Base-by-base conservation (phyloP, 2,329 filamentous ascomycete genomes). In the Aspergillus sp. region DNA sequence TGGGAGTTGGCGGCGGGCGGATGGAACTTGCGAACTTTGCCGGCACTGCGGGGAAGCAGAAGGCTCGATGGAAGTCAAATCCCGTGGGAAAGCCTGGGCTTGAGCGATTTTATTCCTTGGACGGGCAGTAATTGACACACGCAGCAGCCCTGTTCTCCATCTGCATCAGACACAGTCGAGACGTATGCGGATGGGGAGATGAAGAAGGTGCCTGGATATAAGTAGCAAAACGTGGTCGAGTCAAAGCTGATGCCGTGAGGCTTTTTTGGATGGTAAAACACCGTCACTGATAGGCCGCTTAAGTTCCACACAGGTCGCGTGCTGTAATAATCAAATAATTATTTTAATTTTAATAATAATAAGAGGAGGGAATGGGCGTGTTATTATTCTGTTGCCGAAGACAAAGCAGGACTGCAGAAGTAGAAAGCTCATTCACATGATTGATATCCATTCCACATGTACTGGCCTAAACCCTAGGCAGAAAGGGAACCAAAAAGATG, bases 291-390 rank as follows among this genome's bases (percentile, higher is more conserved):
- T 55, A 55, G 52, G 52, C 44, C 52, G 12, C 6, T 21, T 23
- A 4, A 55, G 52, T 55, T 55, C 52, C 52, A 55, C 52, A 55
- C 21, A 41, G 35, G 52, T 55, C 52, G 52, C 52, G 52, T 55
- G 52, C 52, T 21, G 17, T 4, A 19, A 21, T 6, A 19, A 21
- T 17, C 17, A 43, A 43, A 21, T 5, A 47, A 17, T 31, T 23
- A 15, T 23, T 23, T 37, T n/a, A 37, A 15, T 15, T 35, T 27
- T 8, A 27, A 31, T 31, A 31, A 31, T 31, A 31, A 9, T 11
- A 31, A 31, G 27, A 31, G 23, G 23, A 24, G 27, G 27, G 27
- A 31, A 31, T 31, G 27, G 27, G 27, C 9, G 27, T 11, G 27
- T 11, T 31, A 11, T 31, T 31, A 31, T 31, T 31, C 9, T 31